Evolutionary conservation across 2,329 filamentous ascomycete species (phyloP).

Genomic region (Thermochaetoides dissita): DNA sequence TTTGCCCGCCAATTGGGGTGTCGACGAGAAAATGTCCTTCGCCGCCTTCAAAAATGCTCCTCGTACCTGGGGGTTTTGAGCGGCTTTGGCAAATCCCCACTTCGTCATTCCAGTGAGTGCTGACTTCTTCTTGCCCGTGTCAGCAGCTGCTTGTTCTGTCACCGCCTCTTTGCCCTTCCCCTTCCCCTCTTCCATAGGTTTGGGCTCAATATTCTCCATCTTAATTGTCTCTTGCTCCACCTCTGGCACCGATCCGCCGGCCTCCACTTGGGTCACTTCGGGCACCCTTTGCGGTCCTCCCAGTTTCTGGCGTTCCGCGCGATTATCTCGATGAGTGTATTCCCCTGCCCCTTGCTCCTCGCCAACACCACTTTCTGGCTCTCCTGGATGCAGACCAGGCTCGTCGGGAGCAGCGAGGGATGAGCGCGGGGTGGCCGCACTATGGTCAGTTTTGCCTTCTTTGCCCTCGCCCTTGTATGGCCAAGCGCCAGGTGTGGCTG

Average conservation of each 20-base stretch:
- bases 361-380: conserved; percentile 8
- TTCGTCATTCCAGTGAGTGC: too few relatives aligned
- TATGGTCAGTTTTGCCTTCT: too few relatives aligned
- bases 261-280: conserved; percentile 4
- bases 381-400: conserved; percentile 1
- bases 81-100: too few relatives aligned
- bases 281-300: conserved; percentile 1
- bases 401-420: conserved; percentile 12
- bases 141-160: not conserved
- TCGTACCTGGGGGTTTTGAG: too few relatives aligned
- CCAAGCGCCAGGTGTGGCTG: conserved; percentile 11
- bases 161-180: conserved; percentile 7
- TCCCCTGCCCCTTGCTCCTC: conserved; percentile 12
- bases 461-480: conserved; percentile 11
- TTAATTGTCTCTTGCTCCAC: conserved; percentile 16
- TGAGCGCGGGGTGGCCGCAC: conserved; percentile 11
- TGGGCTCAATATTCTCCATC: conserved; percentile 19
- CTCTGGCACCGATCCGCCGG: not conserved
- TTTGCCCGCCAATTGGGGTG: too few relatives aligned
- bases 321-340: conserved; percentile 9
- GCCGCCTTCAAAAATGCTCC: too few relatives aligned
- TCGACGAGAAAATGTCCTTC: too few relatives aligned
- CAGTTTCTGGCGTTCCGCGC: not conserved
- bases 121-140: too few relatives aligned
- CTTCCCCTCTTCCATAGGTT: conserved; percentile 9